These are phyloP conservation scores for Salix viminalis DNA, from an alignment of 345 rosid species.

Conservation along the genomic window DNA sequence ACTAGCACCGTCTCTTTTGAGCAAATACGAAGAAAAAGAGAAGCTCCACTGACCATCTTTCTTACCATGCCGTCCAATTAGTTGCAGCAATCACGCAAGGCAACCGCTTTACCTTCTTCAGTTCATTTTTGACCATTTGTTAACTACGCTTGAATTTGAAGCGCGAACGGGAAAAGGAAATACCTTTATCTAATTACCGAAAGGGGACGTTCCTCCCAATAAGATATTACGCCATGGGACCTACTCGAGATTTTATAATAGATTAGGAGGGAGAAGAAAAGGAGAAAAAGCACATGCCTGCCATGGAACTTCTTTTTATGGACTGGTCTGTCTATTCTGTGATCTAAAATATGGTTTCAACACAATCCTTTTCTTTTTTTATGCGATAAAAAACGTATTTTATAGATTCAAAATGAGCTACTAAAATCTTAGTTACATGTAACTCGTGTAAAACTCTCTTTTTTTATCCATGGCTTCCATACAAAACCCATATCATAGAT, in stretches of 20 bases:
- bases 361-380: not conserved
- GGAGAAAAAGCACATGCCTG: conserved; percentile 24
- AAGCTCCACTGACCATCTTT: not conserved
- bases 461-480: not conserved
- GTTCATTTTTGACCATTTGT: conserved; percentile 17
- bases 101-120: not conserved
- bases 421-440: too few relatives aligned
- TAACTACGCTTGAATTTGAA: not conserved
- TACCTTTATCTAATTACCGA: not conserved
- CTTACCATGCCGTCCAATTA: not conserved
- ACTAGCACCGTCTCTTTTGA: not conserved
- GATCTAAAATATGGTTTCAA: not conserved
- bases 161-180: not conserved
- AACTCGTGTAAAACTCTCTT: too few relatives aligned
- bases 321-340: not conserved
- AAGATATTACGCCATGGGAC: not conserved
- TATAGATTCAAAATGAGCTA: too few relatives aligned
- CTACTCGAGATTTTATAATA: conserved; percentile 7
- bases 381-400: not conserved
- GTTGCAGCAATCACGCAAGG: not conserved
- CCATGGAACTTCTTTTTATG: conserved; percentile 32
- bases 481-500: not conserved
- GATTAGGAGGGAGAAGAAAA: conserved; percentile 6
- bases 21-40: not conserved
- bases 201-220: not conserved